Conservation (phyloP, 768 basidiomycete genomes). For the Jaapia argillacea region DNA sequence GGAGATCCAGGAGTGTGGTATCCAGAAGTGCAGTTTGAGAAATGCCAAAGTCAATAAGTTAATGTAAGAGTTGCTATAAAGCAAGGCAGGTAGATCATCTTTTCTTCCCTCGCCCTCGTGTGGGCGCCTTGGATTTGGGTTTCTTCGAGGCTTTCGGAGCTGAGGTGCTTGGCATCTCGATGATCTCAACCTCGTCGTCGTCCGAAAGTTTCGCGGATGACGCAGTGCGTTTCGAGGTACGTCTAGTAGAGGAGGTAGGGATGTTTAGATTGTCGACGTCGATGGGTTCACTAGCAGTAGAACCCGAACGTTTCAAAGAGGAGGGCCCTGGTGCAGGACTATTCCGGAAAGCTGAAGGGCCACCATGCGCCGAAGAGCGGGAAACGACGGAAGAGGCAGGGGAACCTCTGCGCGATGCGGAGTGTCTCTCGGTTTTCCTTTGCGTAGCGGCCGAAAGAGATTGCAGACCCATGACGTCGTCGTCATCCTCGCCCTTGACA, state of each 20-base stretch:
- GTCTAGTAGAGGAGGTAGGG: background rate
- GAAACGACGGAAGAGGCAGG: background rate
- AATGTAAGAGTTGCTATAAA: too few species aligned
- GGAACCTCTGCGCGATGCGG: background rate
- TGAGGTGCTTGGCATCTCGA: too few species aligned
- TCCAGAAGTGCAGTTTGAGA: too few species aligned
- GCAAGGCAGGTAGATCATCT: too few species aligned
- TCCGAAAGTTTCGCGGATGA: background rate
- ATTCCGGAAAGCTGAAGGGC: background rate
- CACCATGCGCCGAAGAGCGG: background rate
- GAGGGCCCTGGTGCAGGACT: background rate
- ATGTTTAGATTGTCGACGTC: background rate
- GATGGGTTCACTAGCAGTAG: background rate
- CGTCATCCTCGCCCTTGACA: background rate
- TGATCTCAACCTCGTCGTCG: slow-evolving; percentile 46
- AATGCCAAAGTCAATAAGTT: too few species aligned
- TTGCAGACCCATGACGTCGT: background rate
- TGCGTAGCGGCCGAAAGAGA: background rate
- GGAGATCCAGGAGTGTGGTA: too few species aligned
- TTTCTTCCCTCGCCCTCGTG: too few species aligned
- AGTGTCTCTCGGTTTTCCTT: background rate
- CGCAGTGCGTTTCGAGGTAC: too few species aligned
- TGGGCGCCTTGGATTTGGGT: too few species aligned
- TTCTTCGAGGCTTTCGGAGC: too few species aligned
- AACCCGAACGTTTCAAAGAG: background rate